Base-by-base conservation (phyloP, 768 basidiomycete species). In the Hysterangium stoloniferum region DNA sequence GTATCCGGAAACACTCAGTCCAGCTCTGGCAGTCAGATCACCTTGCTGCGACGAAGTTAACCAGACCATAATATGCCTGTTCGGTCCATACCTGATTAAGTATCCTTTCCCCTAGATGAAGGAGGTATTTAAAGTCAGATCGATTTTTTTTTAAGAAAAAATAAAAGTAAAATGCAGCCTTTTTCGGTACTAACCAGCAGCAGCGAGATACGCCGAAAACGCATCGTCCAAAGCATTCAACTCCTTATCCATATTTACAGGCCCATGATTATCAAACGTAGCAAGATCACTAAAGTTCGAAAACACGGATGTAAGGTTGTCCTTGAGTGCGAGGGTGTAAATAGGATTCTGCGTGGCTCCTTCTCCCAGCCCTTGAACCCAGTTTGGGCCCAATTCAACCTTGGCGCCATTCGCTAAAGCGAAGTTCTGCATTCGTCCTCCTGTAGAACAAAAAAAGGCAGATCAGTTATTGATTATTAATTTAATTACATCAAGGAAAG, bases 261-360 rank as follows among this genome's bases (percentile, higher is more conserved):
- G 45, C 4, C 52, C 52, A 28, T 45, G n/a, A 32, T 52, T 22
- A 36, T 52, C 52, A 24, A 35, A 52, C 19, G 52, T 52, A 9
- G 52, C 40, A 11, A 47, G 33, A 36, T 52, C 36, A n/a, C 12
- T 35, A 35, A 51, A 51, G 29, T 51, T 40, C 19, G 49, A 51
- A 32, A 51, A 51, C 1, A 25, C 25, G 0, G 74, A 75, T 48
- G 65, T 64, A 17, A 83, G 53, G 27, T 71, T 68, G 55, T 82
- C 74, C 55, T 81, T 79, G 58, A 71, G 66, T 22, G 76, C 79
- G 42, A 85, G 67, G 17, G 63, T 62, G 60, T 73, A 76, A 13
- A 85, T 77, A 1, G 84, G 83, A 58, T 85, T 85, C 5, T 51
- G 49, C n/a, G 69, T 67, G 22, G 71, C 67, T 2, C 78, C 80